A percentile compares a stretch with the other conserved stretches of the same genome.
phyloP scores from a whole-genome alignment of 345 rosid genomes.

The Hibiscus trionum region DNA sequence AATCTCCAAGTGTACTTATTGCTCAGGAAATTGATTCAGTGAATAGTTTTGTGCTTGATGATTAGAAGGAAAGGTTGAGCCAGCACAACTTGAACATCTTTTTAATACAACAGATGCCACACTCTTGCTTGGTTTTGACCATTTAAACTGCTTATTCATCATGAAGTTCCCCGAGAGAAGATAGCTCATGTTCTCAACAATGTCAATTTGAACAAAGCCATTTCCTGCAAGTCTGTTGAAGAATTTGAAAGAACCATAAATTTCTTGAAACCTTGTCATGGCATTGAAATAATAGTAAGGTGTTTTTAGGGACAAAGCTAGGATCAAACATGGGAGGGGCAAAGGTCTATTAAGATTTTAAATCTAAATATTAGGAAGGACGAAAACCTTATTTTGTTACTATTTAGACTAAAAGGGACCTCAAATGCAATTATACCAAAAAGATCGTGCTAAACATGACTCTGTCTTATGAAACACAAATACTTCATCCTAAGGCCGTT shows the following conservation, averaged over 20 bases:
- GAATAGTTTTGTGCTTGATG: slow-evolving; percentile 33
- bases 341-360: no score
- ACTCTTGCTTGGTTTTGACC: slow-evolving; percentile 46
- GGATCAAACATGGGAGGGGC: no score
- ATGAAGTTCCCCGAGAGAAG: slow-evolving; percentile 44
- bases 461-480: no score
- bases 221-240: slow-evolving; percentile 46
- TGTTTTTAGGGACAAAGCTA: no score
- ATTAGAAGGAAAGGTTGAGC: slow-evolving; percentile 40
- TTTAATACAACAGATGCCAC: slow-evolving; percentile 31
- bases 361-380: no score
- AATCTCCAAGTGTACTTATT: slow-evolving; percentile 38
- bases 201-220: slow-evolving; percentile 45
- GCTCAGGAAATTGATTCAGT: slow-evolving; percentile 42
- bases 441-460: no score
- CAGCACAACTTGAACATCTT: slow-evolving; percentile 44
- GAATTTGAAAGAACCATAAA: slow-evolving; percentile 46
- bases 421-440: no score
- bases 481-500: no score
- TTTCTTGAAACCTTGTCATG: slow-evolving; percentile 57
- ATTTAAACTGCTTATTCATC: slow-evolving; percentile 34
- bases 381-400: no score
- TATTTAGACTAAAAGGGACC: no score
- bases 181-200: slow-evolving; percentile 54
- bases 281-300: slow-evolving; percentile 35